These are phyloP conservation scores for slime mould (Dictyostelium discoideum) DNA, from an alignment of 78 protist species.

Conservation along the genomic window DNA sequence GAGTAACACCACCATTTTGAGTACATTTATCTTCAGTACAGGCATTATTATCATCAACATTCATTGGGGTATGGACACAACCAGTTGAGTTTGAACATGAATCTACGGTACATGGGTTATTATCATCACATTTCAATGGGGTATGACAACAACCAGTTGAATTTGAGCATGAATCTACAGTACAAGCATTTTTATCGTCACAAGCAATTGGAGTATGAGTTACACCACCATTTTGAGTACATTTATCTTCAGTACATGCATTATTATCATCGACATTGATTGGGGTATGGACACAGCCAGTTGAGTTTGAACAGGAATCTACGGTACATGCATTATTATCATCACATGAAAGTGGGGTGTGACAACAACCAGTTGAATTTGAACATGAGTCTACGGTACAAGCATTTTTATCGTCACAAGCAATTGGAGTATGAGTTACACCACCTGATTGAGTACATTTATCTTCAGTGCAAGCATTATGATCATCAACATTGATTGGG, in stretches of 20 bases:
- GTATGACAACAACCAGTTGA: constrained; percentile 10
- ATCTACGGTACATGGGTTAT: constrained; percentile 25
- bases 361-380: background rate
- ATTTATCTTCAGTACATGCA: constrained; percentile 38
- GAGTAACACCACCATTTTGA: background rate
- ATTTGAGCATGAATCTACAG: too few relatives aligned
- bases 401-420: constrained; percentile 12
- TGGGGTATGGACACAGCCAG: background rate
- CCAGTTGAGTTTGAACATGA: background rate
- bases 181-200: too few relatives aligned
- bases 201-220: background rate
- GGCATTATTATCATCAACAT: constrained; percentile 37
- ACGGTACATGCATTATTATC: constrained; percentile 46
- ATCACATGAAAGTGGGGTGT: background rate
- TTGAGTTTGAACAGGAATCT: background rate
- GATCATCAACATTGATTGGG: background rate
- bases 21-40: constrained; percentile 44
- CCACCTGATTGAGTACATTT: too few relatives aligned
- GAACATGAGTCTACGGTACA: constrained; percentile 32
- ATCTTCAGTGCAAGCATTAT: too few relatives aligned
- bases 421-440: background rate
- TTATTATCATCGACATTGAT: constrained; percentile 36
- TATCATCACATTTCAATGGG: background rate
- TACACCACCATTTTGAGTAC: background rate
- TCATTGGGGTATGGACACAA: background rate